Evolutionary conservation across 2,329 filamentous ascomycete species (phyloP).

Genomic region (Hymenoscyphus albidus): DNA sequence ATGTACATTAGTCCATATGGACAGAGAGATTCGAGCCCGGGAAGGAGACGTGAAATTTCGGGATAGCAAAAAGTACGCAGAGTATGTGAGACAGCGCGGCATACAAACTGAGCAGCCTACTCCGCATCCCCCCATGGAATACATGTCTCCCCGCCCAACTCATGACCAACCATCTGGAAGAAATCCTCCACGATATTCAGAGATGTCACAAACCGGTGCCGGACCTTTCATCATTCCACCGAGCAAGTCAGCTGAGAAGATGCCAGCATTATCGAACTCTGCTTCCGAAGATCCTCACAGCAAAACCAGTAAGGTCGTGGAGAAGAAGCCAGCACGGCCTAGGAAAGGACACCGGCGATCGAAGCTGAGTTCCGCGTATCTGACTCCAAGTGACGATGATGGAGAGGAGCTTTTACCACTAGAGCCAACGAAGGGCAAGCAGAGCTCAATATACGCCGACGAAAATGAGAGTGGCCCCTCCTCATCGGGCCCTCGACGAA

Average conservation of each 20-base stretch:
- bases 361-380: slow-evolving; percentile 6
- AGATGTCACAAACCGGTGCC: not conserved
- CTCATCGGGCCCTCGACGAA: not conserved
- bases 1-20: slow-evolving; percentile 42
- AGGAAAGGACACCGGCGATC: slow-evolving; percentile 5
- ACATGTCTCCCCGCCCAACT: slow-evolving; percentile 6
- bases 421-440: not conserved
- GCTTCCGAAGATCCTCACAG: too few species aligned
- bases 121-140: slow-evolving; percentile 3
- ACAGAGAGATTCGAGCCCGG: slow-evolving; percentile 42
- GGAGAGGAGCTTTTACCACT: slow-evolving; percentile 6
- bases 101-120: slow-evolving; percentile 9
- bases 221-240: not conserved
- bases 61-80: slow-evolving; percentile 11
- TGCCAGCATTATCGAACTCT: not conserved
- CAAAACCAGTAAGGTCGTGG: not conserved
- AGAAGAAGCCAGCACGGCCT: not conserved
- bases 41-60: slow-evolving; percentile 34
- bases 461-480: not conserved
- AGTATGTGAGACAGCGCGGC: not conserved
- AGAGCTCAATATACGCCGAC: not conserved
- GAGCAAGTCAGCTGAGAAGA: not conserved
- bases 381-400: slow-evolving; percentile 9
- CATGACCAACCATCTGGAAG: not conserved
- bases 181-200: not conserved